Evolutionary conservation across 2,329 filamentous ascomycete genomes (phyloP).

Genomic region (Beauveria pseudobassiana): DNA sequence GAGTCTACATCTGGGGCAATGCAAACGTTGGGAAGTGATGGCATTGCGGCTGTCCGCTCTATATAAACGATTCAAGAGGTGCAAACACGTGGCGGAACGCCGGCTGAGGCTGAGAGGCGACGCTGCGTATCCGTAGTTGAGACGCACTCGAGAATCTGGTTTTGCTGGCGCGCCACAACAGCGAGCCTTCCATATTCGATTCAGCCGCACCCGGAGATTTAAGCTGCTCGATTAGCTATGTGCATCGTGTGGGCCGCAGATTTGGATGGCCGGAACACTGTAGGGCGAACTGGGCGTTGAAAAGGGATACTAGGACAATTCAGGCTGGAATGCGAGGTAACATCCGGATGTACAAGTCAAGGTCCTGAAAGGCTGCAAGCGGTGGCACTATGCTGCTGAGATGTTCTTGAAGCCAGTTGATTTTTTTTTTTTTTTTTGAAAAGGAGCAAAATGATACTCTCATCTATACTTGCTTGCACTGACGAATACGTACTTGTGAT

Average conservation of each 20-base stretch:
- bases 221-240: conserved; percentile 4
- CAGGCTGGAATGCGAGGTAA: neutral
- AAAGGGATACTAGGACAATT: neutral
- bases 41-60: neutral
- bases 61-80: neutral
- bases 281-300: neutral
- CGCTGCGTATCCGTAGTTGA: neutral
- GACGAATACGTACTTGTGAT: too few species aligned
- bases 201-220: neutral
- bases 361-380: too few species aligned
- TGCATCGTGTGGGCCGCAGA: neutral
- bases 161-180: neutral
- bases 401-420: too few species aligned
- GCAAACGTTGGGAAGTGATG: neutral
- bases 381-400: too few species aligned
- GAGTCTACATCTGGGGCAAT: neutral
- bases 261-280: too few species aligned
- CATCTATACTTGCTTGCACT: too few species aligned
- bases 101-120: conserved; percentile 2
- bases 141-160: neutral
- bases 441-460: too few species aligned
- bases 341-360: too few species aligned
- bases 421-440: too few species aligned
- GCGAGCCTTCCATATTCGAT: neutral
- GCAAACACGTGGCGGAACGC: neutral